Evolutionary conservation across 2,329 filamentous ascomycete species (phyloP), one percentile per base, ranked within the genome.

Genomic region (Fusarium brachygibbosum): DNA sequence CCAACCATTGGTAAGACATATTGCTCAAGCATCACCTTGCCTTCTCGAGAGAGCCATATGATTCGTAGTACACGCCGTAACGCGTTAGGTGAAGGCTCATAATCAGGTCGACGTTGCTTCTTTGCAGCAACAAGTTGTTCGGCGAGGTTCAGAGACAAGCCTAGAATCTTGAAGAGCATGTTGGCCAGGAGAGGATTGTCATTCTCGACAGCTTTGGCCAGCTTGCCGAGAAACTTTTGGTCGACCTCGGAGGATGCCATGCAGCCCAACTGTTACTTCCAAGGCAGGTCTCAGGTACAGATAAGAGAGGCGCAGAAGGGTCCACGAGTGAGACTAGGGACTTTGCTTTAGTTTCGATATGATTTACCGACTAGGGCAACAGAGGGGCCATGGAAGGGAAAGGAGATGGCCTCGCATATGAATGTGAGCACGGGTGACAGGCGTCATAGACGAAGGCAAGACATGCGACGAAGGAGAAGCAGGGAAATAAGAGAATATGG

Each of bases 211-310:
- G 90, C 87, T 80, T 90, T 92, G 78, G 96, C 95, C 78, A 97
- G 90, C 77, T 90, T 91, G 82, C 93, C 94, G 76, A 99, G 87
- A 81, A 97, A 97, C 83, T 98, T 99, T 83, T 97, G 94, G 80
- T 99, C 96, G 67, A 98, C 93, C 82, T 97, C 93, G 65, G 94
- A 96, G 78, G 94, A 96, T 82, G 96, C 96, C 96, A 98, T 99
- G 68, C 77, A 76, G 75, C 48, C 58, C 68, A 66, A 58, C 29
- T 44, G 48, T 50, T 29, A 64, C 29, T 56, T 61, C 49, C 38
- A 59, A 45, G 31, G 45, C 32, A 63, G 19, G 59, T 35, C 58
- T 41, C 37, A 58, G 61, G 51, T 57, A 59, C 62, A 29, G 29
- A 57, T 45, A 42, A 52, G 48, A 57, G 68, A 69, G 73, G 64